Percentiles rank a stretch among this genome's conserved stretches.
phyloP scores from a whole-genome alignment of 768 basidiomycete genomes.

The Tulasnella sp. region DNA sequence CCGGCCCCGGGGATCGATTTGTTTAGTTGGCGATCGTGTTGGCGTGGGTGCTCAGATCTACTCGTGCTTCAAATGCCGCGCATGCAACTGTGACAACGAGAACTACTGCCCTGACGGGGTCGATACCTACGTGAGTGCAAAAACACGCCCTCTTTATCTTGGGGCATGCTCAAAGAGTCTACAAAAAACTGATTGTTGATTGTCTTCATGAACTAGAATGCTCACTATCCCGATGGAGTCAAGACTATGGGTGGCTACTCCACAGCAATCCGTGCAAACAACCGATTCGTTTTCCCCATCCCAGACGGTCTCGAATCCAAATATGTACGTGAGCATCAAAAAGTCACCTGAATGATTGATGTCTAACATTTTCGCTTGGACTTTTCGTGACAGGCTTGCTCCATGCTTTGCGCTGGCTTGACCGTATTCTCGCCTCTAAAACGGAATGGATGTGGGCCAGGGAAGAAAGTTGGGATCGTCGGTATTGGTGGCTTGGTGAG shows the following conservation, averaged over 20 bases:
- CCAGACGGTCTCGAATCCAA: conserved; percentile 42
- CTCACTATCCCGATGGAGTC: conserved; percentile 31
- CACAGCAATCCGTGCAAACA: conserved; percentile 32
- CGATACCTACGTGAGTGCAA: conserved; percentile 31
- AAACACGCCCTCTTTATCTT: neutral
- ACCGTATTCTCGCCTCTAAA: conserved; percentile 52
- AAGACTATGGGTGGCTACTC: conserved; percentile 41
- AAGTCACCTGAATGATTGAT: neutral
- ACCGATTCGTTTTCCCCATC: conserved; percentile 47
- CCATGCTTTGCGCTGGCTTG: conserved; percentile 55
- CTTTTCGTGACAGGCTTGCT: conserved; percentile 49
- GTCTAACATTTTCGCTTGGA: neutral
- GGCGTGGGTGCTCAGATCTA: conserved; percentile 44
- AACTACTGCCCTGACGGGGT: conserved; percentile 41
- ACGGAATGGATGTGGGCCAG: conserved; percentile 43
- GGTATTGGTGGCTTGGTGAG: conserved; percentile 47
- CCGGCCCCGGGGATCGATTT: too few species aligned
- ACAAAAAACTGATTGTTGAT: too few species aligned
- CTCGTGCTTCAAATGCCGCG: conserved; percentile 39
- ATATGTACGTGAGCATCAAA: neutral
- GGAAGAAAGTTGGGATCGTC: conserved; percentile 53
- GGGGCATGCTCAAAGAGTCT: too few species aligned
- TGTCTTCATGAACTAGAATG: too few species aligned
- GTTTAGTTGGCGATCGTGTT: conserved; percentile 40
- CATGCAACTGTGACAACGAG: conserved; percentile 42